Evolutionary conservation across 768 basidiomycete species (phyloP), one percentile per base, ranked within the genome.

Genomic region (Kwoniella newhampshirensis): DNA sequence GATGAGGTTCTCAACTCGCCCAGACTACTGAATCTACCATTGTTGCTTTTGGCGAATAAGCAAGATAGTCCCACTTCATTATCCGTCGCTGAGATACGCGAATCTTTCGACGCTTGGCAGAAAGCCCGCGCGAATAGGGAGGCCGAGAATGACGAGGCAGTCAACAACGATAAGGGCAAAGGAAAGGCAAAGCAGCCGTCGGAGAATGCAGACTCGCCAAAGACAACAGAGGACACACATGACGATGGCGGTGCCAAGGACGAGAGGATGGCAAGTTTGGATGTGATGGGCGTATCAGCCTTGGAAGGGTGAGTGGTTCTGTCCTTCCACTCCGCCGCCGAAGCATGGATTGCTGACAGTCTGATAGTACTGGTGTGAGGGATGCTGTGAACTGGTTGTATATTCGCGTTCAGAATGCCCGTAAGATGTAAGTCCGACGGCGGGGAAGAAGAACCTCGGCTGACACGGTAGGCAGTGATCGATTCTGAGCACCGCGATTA

Each of bases 311-410:
- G 74, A 72, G 80, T 75, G 9, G 13, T 5, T 36, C 18, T 15
- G 25, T 32, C 2, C 30, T 40, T 2, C 2, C 15, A 3, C n/a
- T 15, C 20, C 23, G 6, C 32, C 32, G 6, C 32, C n/a, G n/a
- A 28, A 41, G 4, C n/a, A n/a, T n/a, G n/a, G n/a, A n/a, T n/a
- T n/a, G n/a, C n/a, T n/a, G n/a, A n/a, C n/a, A n/a, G n/a, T n/a
- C n/a, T n/a, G n/a, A 46, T 11, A 96, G 92, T 40, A 89, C 89
- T 27, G 92, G 93, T 1, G 86, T 94, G 15, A 83, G 87, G 53
- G 87, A 88, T 47, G 91, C 89, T 0, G 88, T 96, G 2, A 88
- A 96, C 70, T 98, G 93, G 93, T 71, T 98, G 25, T 94, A 94
- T 72, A 84, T 93, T 52, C 83, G 92, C 0, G 92, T 96, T 4